Base-by-base conservation (phyloP, 2,329 filamentous ascomycete genomes). In the Chaetomiaceae sp. region DNA sequence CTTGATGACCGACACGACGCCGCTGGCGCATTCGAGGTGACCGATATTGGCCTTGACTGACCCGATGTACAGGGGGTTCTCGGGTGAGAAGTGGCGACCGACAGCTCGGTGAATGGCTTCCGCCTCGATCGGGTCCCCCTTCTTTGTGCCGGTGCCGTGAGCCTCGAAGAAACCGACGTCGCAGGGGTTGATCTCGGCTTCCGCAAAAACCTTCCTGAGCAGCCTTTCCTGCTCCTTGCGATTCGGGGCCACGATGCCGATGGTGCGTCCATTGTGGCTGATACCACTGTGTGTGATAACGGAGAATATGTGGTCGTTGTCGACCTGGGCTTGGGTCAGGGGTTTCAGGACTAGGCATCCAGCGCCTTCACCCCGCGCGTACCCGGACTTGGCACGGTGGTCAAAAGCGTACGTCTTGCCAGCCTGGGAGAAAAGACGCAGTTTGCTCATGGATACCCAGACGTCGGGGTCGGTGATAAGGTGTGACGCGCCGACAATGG, bases 121-220 rank as follows among this genome's bases (percentile, higher is more conserved):
- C 0, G 71, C 71, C 57, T 78, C 76, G 16, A 70, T 67, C 0
- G 73, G 72, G 55, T 79, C 76, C 2, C 76, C 76, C 4, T 71
- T 70, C 27, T 66, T 61, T 2, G 75, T 79, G 4, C 74, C 75
- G 0, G 76, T 78, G 3, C 74, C 75, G 54, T 79, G 75, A 5
- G 67, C 66, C 60, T 75, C 73, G 37, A 74, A 65, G 48, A 69
- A 73, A 34, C 64, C 63, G n/a, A 64, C 62, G 21, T 65, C 58
- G 5, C 33, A 29, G 7, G 61, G 61, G 30, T 59, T 21, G 47
- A 64, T 58, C 11, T 37, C 34, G 27, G 60, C 60, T 43, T 60
- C 55, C 1, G 48, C 23, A 20, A 61, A 61, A 7, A 62, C 60
- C 27, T 58, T 54, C 2, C 46, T 56, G 16, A 63, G 23, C 18